Conservation (phyloP, 1,284 basidiomycete species). For the Cryptococcus amylolentus region DNA sequence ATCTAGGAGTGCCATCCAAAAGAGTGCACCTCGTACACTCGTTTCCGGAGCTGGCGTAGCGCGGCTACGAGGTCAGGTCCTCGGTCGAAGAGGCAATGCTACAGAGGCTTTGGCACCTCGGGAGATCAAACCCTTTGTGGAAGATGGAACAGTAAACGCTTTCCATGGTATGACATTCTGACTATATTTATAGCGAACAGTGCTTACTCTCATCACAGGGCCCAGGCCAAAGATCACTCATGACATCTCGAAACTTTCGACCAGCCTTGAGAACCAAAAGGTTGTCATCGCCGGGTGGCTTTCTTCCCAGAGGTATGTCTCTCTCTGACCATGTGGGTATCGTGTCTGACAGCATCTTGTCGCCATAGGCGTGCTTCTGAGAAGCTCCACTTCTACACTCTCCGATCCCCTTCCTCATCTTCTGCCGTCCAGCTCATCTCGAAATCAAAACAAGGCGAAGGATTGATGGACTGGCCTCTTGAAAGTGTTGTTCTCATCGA, state of each 20-base stretch:
- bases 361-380: conserved; percentile 40
- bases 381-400: conserved; percentile 53
- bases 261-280: conserved; percentile 56
- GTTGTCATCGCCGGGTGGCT: conserved; percentile 73
- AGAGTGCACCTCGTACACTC: neutral
- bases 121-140: conserved; percentile 12
- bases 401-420: conserved; percentile 68
- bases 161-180: conserved; percentile 23
- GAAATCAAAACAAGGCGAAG: conserved; percentile 45
- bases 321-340: neutral
- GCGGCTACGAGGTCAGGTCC: neutral
- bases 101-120: neutral
- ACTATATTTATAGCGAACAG: neutral
- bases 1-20: neutral
- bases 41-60: neutral
- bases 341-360: neutral
- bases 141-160: conserved; percentile 11
- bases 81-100: conserved; percentile 1
- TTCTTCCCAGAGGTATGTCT: conserved; percentile 31
- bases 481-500: conserved; percentile 73
- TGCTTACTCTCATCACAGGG: conserved; percentile 15
- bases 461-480: conserved; percentile 62
- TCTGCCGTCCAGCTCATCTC: conserved; percentile 68
- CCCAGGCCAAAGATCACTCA: conserved; percentile 54
- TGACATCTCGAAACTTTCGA: conserved; percentile 60